Evolutionary conservation across 2,329 filamentous ascomycete species (phyloP).

Genomic region (Sporothrix humicola): DNA sequence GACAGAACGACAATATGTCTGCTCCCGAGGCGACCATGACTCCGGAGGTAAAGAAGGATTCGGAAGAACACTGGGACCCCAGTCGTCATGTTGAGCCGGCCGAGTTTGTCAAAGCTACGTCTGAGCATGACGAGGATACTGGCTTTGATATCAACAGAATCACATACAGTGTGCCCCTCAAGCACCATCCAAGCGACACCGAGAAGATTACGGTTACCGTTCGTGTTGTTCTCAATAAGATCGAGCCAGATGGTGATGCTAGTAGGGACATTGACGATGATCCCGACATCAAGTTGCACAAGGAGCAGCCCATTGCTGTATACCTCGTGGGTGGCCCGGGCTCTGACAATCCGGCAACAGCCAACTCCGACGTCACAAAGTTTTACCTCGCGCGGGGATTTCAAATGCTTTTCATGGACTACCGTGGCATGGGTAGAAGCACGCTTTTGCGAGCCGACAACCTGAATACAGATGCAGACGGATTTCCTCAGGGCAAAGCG

Average conservation of each 20-base stretch:
- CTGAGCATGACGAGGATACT: too few relatives aligned
- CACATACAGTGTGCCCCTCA: too few relatives aligned
- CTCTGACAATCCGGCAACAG: conserved; percentile 49
- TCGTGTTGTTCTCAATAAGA: too few relatives aligned
- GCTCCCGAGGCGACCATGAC: background rate
- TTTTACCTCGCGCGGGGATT: conserved; percentile 70
- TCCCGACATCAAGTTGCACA: too few relatives aligned
- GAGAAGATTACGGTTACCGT: too few relatives aligned
- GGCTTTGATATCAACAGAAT: too few relatives aligned
- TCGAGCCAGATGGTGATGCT: too few relatives aligned
- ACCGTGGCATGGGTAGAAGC: conserved; percentile 73
- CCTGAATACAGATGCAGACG: conserved; percentile 48
- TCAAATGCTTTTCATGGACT: conserved; percentile 71
- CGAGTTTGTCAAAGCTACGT: too few relatives aligned
- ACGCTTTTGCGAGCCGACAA: conserved; percentile 63
- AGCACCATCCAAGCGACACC: too few relatives aligned
- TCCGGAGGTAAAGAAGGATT: too few relatives aligned
- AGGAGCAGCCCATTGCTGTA: too few relatives aligned
- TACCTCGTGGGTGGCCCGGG: conserved; percentile 75
- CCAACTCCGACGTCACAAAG: conserved; percentile 57
- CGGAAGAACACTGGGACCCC: background rate
- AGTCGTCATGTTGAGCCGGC: background rate
- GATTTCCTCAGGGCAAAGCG: background rate
- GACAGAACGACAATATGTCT: background rate
- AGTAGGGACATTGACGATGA: too few relatives aligned